Percentiles rank a stretch among this genome's conserved stretches.
Conservation (phyloP, 805 yeast species). For the Myxozyma mucilagina region DNA sequence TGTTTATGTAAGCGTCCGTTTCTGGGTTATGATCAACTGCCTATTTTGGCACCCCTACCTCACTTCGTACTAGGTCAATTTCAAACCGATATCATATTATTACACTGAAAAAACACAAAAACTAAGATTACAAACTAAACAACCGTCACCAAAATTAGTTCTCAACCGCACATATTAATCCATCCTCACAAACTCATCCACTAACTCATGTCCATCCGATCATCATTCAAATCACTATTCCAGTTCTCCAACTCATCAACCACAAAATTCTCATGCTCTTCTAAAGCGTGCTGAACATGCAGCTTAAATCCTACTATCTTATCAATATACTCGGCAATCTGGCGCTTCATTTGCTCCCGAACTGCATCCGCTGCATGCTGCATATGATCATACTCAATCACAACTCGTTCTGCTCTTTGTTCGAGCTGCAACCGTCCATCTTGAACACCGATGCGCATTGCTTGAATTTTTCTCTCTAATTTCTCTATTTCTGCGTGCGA, state of each 20-base stretch:
- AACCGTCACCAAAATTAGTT: no score
- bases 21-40: no score
- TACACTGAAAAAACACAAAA: no score
- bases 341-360: constrained; percentile 52
- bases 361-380: constrained; percentile 50
- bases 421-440: constrained; percentile 53
- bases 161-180: no score
- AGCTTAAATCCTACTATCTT: constrained; percentile 64
- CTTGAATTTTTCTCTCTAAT: constrained; percentile 58
- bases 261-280: constrained; percentile 55
- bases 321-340: constrained; percentile 59
- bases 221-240: constrained; percentile 1
- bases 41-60: no score
- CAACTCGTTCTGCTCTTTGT: constrained; percentile 52
- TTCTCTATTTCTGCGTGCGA: constrained; percentile 67
- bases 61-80: no score
- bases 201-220: neutral
- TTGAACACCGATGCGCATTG: constrained; percentile 50
- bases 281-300: constrained; percentile 63
- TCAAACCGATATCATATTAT: no score
- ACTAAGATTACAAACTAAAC: no score
- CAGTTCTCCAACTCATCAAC: constrained; percentile 42
- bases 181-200: neutral
- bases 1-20: no score
- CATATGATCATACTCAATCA: constrained; percentile 53